Evolutionary conservation across 2,329 filamentous ascomycete species (phyloP).

Genomic region (Dactylellina sp.): DNA sequence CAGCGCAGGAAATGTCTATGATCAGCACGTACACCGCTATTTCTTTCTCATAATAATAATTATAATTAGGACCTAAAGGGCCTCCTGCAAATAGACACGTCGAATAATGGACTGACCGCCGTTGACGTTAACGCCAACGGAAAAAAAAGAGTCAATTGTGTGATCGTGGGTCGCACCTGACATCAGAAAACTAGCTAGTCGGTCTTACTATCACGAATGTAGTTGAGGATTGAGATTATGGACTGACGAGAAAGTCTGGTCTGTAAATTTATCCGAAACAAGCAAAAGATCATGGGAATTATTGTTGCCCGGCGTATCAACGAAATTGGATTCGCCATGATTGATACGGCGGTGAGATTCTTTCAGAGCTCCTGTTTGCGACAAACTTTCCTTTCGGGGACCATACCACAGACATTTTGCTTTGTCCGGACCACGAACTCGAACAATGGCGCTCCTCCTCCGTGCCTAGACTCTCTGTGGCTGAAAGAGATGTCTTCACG

Average conservation of each 20-base stretch:
- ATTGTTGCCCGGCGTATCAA: constrained; percentile 25
- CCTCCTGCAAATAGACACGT: background rate
- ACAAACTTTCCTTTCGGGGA: constrained; percentile 56
- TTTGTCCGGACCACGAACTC: constrained; percentile 14
- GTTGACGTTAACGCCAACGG: background rate
- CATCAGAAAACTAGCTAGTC: background rate
- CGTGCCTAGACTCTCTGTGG: constrained; percentile 32
- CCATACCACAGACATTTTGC: constrained; percentile 40
- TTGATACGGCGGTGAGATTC: constrained; percentile 52
- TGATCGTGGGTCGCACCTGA: background rate
- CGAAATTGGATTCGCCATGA: constrained; percentile 39
- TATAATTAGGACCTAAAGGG: background rate
- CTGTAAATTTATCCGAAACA: constrained; percentile 44
- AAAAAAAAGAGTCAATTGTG: no score
- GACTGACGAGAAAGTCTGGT: no score
- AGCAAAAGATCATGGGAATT: constrained; percentile 35
- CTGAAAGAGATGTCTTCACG: constrained; percentile 8
- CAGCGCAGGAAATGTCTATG: constrained; percentile 14
- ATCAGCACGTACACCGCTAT: constrained; percentile 5
- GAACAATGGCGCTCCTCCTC: constrained; percentile 33
- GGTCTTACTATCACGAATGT: no score
- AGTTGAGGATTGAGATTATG: no score
- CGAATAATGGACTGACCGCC: constrained; percentile 12
- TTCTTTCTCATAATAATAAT: background rate
- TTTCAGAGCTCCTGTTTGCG: constrained; percentile 37